Conservation (phyloP, 2,329 filamentous ascomycete species). For the Claviceps humidiphila region DNA sequence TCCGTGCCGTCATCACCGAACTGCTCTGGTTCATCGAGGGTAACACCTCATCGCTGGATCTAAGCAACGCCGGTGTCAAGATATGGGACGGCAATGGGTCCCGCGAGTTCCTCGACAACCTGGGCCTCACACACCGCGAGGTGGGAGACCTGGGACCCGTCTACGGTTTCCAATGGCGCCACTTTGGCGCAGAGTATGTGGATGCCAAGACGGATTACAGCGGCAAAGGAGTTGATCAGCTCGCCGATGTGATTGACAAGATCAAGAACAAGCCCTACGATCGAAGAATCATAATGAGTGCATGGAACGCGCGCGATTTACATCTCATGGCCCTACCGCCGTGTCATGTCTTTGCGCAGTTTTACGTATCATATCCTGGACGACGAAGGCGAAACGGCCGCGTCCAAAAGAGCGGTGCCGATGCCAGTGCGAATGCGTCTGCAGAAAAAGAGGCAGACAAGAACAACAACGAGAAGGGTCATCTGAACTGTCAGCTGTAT, state of each 20-base stretch:
- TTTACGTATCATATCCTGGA: conserved; percentile 69
- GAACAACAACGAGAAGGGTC: conserved; percentile 33
- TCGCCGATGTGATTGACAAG: conserved; percentile 81
- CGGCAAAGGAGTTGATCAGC: conserved; percentile 82
- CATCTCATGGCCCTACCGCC: conserved; percentile 83
- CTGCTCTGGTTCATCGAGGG: conserved; percentile 92
- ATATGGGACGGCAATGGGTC: conserved; percentile 98
- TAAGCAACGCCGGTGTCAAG: conserved; percentile 72
- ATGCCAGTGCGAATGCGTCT: not conserved
- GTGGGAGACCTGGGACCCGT: conserved; percentile 88
- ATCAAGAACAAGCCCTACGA: conserved; percentile 76
- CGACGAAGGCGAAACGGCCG: conserved; percentile 6
- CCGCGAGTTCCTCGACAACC: conserved; percentile 74
- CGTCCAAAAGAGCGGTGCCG: not conserved
- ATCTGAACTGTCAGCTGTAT: conserved; percentile 79
- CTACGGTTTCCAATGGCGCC: conserved; percentile 97
- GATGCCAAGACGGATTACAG: conserved; percentile 71
- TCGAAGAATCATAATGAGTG: conserved; percentile 74
- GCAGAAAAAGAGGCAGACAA: not conserved
- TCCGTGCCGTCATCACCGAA: conserved; percentile 78
- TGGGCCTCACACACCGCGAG: conserved; percentile 68
- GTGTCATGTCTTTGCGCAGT: conserved; percentile 96
- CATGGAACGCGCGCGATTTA: conserved; percentile 87
- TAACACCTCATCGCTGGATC: conserved; percentile 62
- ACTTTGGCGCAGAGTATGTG: conserved; percentile 86